Evolutionary conservation across 371 early-diverging fungal species (phyloP).

Genomic region (Batkoa obscura): DNA sequence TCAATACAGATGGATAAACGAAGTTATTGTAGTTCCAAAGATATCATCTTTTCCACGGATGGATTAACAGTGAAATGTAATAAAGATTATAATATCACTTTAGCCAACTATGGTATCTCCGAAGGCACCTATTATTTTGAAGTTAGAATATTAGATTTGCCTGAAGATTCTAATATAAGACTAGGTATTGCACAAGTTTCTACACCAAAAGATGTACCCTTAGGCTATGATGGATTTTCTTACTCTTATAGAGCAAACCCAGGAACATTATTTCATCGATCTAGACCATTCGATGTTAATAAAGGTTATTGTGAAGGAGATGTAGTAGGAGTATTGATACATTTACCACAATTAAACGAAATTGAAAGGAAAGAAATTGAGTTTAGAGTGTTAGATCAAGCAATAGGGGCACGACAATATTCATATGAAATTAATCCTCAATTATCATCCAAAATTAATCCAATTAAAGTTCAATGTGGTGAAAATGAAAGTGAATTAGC

Average conservation of each 20-base stretch:
- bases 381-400: neutral
- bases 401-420: neutral
- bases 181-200: neutral
- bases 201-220: neutral
- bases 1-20: neutral
- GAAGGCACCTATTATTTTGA: constrained; percentile 2
- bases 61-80: neutral
- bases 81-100: neutral
- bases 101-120: neutral
- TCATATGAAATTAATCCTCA: neutral
- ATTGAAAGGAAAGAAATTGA: neutral
- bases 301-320: neutral
- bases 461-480: neutral
- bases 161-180: neutral
- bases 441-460: neutral
- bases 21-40: neutral
- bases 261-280: constrained; percentile 1
- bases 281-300: neutral
- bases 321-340: constrained; percentile 1
- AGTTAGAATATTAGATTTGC: neutral
- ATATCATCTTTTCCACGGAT: neutral
- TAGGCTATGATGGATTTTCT: constrained; percentile 5
- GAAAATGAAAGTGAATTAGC: neutral
- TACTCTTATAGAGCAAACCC: constrained; percentile 2
- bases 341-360: neutral